Percentiles rank a stretch among this genome's conserved stretches.
Conservation (phyloP, 352 stramenopile species). For the Pythium rhizo-oryzae region DNA sequence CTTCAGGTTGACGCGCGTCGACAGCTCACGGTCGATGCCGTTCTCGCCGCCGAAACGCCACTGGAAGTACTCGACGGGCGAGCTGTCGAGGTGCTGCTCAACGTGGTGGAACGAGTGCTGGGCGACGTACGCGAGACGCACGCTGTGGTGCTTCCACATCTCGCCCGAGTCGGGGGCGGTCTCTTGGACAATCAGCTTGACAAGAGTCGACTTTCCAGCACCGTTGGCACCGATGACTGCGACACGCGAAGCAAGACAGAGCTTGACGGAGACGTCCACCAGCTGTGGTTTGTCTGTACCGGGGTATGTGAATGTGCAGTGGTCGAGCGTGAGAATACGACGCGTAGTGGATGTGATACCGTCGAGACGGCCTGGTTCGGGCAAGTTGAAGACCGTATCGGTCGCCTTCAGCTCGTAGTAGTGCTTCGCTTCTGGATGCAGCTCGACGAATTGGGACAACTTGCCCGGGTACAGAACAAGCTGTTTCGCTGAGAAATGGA, state of each 20-base stretch:
- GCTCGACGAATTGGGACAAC: slow-evolving; percentile 83
- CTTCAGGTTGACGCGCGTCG: slow-evolving; percentile 7
- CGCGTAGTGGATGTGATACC: slow-evolving; percentile 79
- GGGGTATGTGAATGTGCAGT: slow-evolving; percentile 44
- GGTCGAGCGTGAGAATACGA: no score
- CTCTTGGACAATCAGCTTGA: slow-evolving; percentile 94
- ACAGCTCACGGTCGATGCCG: no score
- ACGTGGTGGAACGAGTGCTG: slow-evolving; percentile 99
- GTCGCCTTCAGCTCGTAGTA: slow-evolving; percentile 90
- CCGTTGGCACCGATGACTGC: slow-evolving; percentile 90
- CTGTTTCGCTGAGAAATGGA: slow-evolving; percentile 96
- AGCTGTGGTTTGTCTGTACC: slow-evolving; percentile 69
- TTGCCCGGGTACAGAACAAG: slow-evolving; percentile 90
- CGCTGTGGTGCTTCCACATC: slow-evolving; percentile 81
- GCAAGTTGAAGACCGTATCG: slow-evolving; percentile 74
- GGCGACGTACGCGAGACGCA: slow-evolving; percentile 95
- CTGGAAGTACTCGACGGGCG: slow-evolving; percentile 97
- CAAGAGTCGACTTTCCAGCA: slow-evolving; percentile 95
- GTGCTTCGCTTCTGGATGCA: slow-evolving; percentile 86
- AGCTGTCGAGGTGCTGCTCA: slow-evolving; percentile 95
- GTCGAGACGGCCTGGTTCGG: slow-evolving; percentile 85
- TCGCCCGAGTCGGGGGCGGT: slow-evolving; percentile 69
- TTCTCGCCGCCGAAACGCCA: slow-evolving; percentile 83
- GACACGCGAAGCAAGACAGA: slow-evolving; percentile 80
- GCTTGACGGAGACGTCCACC: slow-evolving; percentile 64